Base-by-base conservation (phyloP, 164 flowering plant genomes). In the Annona cherimola region DNA sequence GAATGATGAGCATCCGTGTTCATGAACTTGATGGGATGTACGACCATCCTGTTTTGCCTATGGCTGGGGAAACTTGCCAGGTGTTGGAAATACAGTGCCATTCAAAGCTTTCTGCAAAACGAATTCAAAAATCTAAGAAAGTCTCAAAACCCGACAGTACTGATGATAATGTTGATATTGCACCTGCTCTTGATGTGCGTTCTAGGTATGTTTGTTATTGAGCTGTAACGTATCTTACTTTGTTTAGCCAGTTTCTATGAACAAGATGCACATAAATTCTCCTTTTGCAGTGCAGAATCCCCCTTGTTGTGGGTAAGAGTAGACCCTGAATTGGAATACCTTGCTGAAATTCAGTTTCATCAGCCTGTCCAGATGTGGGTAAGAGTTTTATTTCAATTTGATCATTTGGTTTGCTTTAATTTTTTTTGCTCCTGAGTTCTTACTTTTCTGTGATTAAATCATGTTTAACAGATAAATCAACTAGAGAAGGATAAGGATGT, bases 361-460 rank as follows among this genome's bases (percentile, higher is more conserved):
- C 98, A 95, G 81, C 94, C 99, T 71, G 83, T 90, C 41, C 98
- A 93, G 84, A 95, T 95, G 99, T 95, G 99, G 99, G 99, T 93
- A 91, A 86, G 99, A 69, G 0, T 9, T 46, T 14, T 12, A 20
- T 67, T n/a, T 50, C 14, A 8, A 16, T 50, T 50, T 6, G 5
- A 41, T 9, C 26, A 61, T 61, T 63, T 46, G 59, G 45, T 71
- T 63, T 45, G 54, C 12, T 64, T 67, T 39, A 63, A 11, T 68
- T 68, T 26, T 42, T 16, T 55, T 20, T 61, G 39, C 20, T 64
- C 35, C 69, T 63, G 42, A 42, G 59, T 50, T 54, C 55, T 54
- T 63, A 3, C 67, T 40, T 41, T 11, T 41, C 41, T 40, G 3
- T 39, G 5, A 18, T 60, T 70, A 43, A 11, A 11, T 68, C 60